Conservation (phyloP, 176 grass and related monocot genomes). For the Poa pratensis region DNA sequence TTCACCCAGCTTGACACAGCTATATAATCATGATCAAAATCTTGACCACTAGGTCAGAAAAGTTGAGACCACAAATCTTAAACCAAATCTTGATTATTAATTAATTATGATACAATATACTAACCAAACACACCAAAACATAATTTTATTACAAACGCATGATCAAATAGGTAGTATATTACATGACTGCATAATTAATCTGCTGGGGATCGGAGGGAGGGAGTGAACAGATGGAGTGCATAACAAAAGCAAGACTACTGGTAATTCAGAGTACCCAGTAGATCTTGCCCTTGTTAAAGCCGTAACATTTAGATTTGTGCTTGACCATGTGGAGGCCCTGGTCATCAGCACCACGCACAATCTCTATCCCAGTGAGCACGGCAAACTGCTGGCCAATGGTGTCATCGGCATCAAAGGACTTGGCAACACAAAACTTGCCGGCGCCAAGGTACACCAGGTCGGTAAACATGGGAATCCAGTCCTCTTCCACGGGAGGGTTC, state of each 20-base stretch:
- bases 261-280: not conserved
- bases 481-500: not conserved
- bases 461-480: not conserved
- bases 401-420: not conserved
- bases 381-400: not conserved
- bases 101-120: not conserved
- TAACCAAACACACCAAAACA: not conserved
- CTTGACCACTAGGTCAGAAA: not conserved
- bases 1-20: not conserved
- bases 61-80: not conserved
- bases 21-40: too few species aligned
- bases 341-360: not conserved
- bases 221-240: not conserved
- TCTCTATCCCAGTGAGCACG: slow-evolving; percentile 9
- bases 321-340: not conserved
- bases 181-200: not conserved
- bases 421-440: slow-evolving; percentile 12
- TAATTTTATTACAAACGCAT: too few species aligned
- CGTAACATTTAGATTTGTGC: not conserved
- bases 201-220: not conserved
- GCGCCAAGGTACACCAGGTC: slow-evolving; percentile 11
- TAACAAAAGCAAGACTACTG: not conserved
- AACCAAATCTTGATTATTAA: not conserved
- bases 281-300: not conserved
- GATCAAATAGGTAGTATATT: not conserved